Evolutionary conservation across 306 rosid species (phyloP).

Genomic region (Medicago lupulina): DNA sequence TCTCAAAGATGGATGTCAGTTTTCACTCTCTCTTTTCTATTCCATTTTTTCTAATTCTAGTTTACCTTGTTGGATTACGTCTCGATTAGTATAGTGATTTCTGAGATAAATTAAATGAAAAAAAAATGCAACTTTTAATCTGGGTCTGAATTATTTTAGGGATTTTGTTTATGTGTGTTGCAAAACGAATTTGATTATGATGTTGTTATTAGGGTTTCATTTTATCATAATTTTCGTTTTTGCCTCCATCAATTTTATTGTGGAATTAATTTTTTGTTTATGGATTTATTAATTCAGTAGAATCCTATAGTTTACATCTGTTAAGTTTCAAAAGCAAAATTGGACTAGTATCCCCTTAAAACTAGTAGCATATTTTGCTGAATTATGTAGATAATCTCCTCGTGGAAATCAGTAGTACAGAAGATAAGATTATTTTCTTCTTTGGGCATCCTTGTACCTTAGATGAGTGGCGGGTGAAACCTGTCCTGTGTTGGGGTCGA

Average conservation of each 20-base stretch:
- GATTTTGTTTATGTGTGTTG: not conserved
- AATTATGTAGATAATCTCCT: not conserved
- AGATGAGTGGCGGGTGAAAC: no score
- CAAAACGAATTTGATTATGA: not conserved
- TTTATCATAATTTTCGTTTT: constrained; percentile 14
- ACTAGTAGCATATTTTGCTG: not conserved
- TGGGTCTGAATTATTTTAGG: constrained; percentile 10
- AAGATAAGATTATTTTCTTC: no score
- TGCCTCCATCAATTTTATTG: constrained; percentile 3
- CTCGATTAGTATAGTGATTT: constrained; percentile 4
- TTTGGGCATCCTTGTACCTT: no score
- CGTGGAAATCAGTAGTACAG: no score
- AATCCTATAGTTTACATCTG: no score
- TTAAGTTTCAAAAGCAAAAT: no score
- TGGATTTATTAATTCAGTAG: not conserved
- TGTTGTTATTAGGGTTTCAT: not conserved
- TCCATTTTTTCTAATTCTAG: not conserved
- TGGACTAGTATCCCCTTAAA: no score
- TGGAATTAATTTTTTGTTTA: not conserved
- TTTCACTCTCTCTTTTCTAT: constrained; percentile 16
- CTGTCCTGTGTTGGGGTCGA: no score
- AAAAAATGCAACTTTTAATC: not conserved
- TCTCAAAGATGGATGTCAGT: constrained; percentile 91
- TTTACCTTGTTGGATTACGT: constrained; percentile 15
- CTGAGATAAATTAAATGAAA: not conserved